These are phyloP conservation scores for Pneumocystis wakefieldiae DNA, from an alignment of 1,139 yeast genomes.

Conservation along the genomic window DNA sequence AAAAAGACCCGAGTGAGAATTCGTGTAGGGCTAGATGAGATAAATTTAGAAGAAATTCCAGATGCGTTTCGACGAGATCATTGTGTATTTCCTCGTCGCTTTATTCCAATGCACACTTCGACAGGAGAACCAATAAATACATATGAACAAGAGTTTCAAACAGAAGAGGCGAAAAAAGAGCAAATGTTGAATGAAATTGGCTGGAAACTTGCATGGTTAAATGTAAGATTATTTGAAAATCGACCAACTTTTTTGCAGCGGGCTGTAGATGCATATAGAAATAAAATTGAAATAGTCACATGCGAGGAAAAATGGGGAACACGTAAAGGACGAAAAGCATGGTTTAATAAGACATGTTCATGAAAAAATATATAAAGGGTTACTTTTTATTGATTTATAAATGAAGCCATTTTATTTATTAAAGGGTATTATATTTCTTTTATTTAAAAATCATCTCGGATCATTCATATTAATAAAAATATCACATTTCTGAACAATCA, in stretches of 20 bases:
- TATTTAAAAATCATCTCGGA: no score
- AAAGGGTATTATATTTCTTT: no score
- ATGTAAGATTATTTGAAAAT: constrained; percentile 1
- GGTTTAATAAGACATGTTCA: not conserved
- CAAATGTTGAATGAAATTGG: not conserved
- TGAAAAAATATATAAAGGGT: not conserved
- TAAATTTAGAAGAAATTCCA: constrained; percentile 1
- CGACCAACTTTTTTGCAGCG: not conserved
- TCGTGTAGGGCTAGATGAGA: not conserved
- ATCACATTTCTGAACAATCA: no score
- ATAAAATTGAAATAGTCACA: not conserved
- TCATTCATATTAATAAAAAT: no score
- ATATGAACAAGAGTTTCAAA: not conserved
- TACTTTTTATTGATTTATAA: no score
- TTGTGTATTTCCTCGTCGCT: not conserved
- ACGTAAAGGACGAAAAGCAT: not conserved
- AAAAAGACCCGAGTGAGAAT: not conserved
- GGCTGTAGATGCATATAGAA: not conserved
- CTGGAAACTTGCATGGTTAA: constrained; percentile 2
- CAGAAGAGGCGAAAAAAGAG: not conserved
- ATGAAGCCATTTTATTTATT: no score
- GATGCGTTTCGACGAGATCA: constrained; percentile 3
- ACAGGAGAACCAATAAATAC: not conserved
- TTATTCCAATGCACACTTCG: not conserved
- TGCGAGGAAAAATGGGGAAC: not conserved